Evolutionary conservation across 192 early-diverging fungal genomes (phyloP).

Genomic region (Gonapodya sp.): DNA sequence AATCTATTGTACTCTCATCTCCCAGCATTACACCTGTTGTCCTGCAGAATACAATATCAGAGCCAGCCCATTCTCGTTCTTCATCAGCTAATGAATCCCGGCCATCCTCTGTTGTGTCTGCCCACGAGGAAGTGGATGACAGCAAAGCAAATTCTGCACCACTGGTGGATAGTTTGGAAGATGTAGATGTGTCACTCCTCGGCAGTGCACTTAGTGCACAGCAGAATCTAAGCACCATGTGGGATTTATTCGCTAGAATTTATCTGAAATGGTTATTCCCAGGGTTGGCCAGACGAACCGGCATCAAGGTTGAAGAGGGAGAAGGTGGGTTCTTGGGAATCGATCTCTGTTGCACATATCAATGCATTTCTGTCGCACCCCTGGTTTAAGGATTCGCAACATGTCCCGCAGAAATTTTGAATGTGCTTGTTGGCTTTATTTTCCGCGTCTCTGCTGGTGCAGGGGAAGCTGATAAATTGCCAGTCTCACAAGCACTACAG

Average conservation of each 20-base stretch:
- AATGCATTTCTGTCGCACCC: background rate
- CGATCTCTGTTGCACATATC: constrained; percentile 9
- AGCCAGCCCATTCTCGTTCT: background rate
- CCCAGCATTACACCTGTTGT: background rate
- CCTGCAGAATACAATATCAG: background rate
- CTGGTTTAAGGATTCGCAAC: constrained; percentile 41
- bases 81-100: background rate
- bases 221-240: constrained; percentile 29
- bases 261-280: constrained; percentile 69
- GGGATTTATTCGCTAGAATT: constrained; percentile 53
- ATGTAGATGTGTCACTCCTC: background rate
- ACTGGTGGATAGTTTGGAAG: background rate
- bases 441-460: constrained; percentile 48
- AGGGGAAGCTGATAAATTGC: constrained; percentile 1
- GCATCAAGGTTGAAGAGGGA: constrained; percentile 29
- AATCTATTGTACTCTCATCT: background rate
- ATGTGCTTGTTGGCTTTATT: constrained; percentile 55
- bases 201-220: background rate
- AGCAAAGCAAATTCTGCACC: background rate
- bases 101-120: background rate
- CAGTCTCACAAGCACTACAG: background rate
- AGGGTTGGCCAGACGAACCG: constrained; percentile 32
- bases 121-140: background rate
- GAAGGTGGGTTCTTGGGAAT: constrained; percentile 35
- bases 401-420: constrained; percentile 59